phyloP scores from a whole-genome alignment of 179 eudicot species.

The Sideroxylon spinosum region DNA sequence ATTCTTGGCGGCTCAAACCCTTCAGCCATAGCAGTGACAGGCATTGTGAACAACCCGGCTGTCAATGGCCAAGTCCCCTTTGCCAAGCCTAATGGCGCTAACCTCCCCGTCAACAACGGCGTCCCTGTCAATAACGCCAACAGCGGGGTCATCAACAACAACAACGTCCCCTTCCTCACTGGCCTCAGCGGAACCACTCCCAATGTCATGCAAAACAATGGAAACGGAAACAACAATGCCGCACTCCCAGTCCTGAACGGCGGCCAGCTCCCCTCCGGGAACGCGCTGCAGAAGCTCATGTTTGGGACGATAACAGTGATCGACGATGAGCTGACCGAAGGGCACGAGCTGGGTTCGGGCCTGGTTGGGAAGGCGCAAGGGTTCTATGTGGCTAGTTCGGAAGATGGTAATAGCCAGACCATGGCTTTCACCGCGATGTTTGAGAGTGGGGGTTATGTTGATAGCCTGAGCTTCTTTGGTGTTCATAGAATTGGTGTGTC shows the following conservation, averaged over 20 bases:
- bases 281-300: slow-evolving; percentile 61
- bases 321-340: slow-evolving; percentile 67
- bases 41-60: slow-evolving; percentile 73
- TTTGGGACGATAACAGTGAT: slow-evolving; percentile 71
- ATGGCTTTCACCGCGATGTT: slow-evolving; percentile 70
- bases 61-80: slow-evolving; percentile 82
- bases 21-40: slow-evolving; percentile 79
- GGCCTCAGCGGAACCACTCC: slow-evolving; percentile 73
- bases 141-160: slow-evolving; percentile 52
- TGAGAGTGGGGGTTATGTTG: slow-evolving; percentile 49
- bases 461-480: slow-evolving; percentile 66
- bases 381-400: slow-evolving; percentile 54
- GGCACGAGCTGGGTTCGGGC: slow-evolving; percentile 51
- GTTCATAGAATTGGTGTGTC: slow-evolving; percentile 52
- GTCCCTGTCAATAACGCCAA: slow-evolving; percentile 52
- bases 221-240: slow-evolving; percentile 31
- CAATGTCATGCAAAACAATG: slow-evolving; percentile 46
- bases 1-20: slow-evolving; percentile 85
- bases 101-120: slow-evolving; percentile 58
- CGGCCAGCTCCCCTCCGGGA: slow-evolving; percentile 52
- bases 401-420: slow-evolving; percentile 62
- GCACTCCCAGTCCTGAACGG: slow-evolving; percentile 57
- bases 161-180: slow-evolving; percentile 79
- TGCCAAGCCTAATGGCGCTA: slow-evolving; percentile 81
- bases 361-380: slow-evolving; percentile 66